These are phyloP conservation scores for Coffea canephora DNA, from an alignment of 257 asterid genomes.

Conservation along the genomic window DNA sequence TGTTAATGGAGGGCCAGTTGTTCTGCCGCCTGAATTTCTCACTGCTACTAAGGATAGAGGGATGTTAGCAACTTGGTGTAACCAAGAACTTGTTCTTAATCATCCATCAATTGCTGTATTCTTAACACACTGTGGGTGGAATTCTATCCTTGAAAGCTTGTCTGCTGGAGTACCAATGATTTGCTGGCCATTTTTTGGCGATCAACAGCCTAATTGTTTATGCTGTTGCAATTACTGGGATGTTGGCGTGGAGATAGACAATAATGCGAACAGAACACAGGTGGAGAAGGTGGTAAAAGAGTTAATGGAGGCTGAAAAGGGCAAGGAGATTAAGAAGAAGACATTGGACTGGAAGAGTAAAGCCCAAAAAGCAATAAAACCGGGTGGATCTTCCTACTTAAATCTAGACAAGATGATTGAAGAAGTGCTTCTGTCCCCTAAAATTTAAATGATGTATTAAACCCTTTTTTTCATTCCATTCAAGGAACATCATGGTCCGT, in stretches of 20 bases:
- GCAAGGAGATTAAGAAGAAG: conserved; percentile 18
- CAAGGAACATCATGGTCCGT: no score
- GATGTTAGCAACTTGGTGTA: conserved; percentile 12
- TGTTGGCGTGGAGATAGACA: conserved; percentile 17
- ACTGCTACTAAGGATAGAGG: conserved; percentile 1
- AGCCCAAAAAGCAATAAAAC: conserved; percentile 10
- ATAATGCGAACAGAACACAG: conserved; percentile 11
- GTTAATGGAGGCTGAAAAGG: conserved; percentile 16
- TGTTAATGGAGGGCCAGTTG: neutral
- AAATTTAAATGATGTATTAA: neutral
- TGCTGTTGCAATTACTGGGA: conserved; percentile 16
- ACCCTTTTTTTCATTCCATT: neutral
- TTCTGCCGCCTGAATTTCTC: neutral
- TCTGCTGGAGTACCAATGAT: conserved; percentile 14
- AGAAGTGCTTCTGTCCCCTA: conserved; percentile 13
- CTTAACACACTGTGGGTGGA: conserved; percentile 24
- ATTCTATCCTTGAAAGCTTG: conserved; percentile 17
- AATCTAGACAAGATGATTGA: conserved; percentile 19
- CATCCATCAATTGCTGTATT: conserved; percentile 14
- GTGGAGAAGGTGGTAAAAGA: conserved; percentile 17
- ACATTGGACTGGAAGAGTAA: conserved; percentile 14
- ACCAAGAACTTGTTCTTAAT: conserved; percentile 16
- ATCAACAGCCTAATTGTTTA: conserved; percentile 11
- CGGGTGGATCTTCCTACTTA: conserved; percentile 18
- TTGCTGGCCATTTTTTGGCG: conserved; percentile 18